Evolutionary conservation across 768 basidiomycete species (phyloP).

Genomic region (Boletus rubescentipes): DNA sequence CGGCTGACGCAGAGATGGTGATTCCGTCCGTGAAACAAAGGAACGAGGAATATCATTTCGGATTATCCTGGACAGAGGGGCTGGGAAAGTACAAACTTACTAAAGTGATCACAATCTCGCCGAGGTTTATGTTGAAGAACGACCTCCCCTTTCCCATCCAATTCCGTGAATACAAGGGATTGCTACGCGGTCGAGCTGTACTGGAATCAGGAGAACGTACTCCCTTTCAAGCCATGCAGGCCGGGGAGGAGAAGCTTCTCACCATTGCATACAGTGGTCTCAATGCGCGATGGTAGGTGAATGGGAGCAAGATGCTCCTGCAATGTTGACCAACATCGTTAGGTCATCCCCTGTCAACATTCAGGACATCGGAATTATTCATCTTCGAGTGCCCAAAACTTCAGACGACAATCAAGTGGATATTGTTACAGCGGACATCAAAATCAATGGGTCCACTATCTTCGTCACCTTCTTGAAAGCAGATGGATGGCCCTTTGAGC

Average conservation of each 20-base stretch:
- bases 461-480: constrained; percentile 71
- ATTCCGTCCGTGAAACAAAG: constrained; percentile 62
- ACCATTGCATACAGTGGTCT: constrained; percentile 86
- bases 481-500: constrained; percentile 83
- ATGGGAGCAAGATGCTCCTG: background rate
- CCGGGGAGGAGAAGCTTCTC: constrained; percentile 69
- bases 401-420: constrained; percentile 39
- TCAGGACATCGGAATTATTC: constrained; percentile 82
- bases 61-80: constrained; percentile 90
- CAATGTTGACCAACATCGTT: background rate
- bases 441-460: constrained; percentile 84
- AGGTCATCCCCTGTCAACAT: constrained; percentile 95
- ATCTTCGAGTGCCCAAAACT: constrained; percentile 64
- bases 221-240: constrained; percentile 65
- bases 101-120: constrained; percentile 89
- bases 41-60: constrained; percentile 72
- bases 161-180: constrained; percentile 82
- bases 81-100: constrained; percentile 96
- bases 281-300: constrained; percentile 72
- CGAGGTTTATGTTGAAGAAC: constrained; percentile 90
- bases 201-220: constrained; percentile 68
- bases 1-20: constrained; percentile 83
- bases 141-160: constrained; percentile 64
- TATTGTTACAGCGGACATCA: constrained; percentile 73
- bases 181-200: constrained; percentile 57